Percentiles rank a stretch among this genome's conserved stretches.
Evolutionary conservation across 768 basidiomycete genomes (phyloP).

Genomic region (Scleroderma citrinum): DNA sequence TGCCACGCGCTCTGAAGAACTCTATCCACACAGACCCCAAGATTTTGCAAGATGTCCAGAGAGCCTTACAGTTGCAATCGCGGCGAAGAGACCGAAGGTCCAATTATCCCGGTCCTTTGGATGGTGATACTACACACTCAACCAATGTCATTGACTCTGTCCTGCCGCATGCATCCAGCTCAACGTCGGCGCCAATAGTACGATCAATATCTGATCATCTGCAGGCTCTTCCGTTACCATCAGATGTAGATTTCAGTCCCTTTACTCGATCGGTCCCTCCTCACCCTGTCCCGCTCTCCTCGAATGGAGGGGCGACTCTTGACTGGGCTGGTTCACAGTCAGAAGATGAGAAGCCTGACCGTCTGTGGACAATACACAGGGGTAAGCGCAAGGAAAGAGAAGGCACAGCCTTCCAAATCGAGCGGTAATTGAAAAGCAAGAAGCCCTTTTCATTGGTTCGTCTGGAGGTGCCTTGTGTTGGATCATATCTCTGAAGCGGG

Average conservation of each 20-base stretch:
- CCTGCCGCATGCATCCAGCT: slow-evolving; percentile 29
- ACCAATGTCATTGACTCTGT: slow-evolving; percentile 23
- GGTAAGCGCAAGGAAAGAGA: slow-evolving; percentile 55
- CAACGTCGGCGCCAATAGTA: slow-evolving; percentile 12
- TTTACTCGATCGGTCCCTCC: slow-evolving; percentile 41
- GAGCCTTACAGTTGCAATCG: slow-evolving; percentile 67
- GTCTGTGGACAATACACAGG: slow-evolving; percentile 52
- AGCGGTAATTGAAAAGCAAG: slow-evolving; percentile 52
- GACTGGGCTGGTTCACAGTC: slow-evolving; percentile 63
- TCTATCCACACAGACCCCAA: slow-evolving; percentile 53
- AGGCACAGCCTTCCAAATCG: slow-evolving; percentile 35
- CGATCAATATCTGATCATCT: slow-evolving; percentile 18
- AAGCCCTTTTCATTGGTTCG: slow-evolving; percentile 51
- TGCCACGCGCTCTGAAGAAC: slow-evolving; percentile 6
- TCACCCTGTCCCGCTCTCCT: slow-evolving; percentile 67
- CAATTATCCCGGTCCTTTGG: slow-evolving; percentile 14
- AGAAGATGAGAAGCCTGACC: slow-evolving; percentile 55
- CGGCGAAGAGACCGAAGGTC: slow-evolving; percentile 60
- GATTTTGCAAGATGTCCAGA: slow-evolving; percentile 75
- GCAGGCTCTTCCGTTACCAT: slow-evolving; percentile 11
- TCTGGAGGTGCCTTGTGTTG: slow-evolving; percentile 4
- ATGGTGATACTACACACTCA: slow-evolving; percentile 19
- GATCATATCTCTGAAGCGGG: not conserved
- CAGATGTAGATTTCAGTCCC: slow-evolving; percentile 69
- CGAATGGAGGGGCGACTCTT: slow-evolving; percentile 61